A percentile compares a stretch with the other conserved stretches of the same genome.
phyloP scores from a whole-genome alignment of 345 rosid species.

The Erodium maritimum region DNA sequence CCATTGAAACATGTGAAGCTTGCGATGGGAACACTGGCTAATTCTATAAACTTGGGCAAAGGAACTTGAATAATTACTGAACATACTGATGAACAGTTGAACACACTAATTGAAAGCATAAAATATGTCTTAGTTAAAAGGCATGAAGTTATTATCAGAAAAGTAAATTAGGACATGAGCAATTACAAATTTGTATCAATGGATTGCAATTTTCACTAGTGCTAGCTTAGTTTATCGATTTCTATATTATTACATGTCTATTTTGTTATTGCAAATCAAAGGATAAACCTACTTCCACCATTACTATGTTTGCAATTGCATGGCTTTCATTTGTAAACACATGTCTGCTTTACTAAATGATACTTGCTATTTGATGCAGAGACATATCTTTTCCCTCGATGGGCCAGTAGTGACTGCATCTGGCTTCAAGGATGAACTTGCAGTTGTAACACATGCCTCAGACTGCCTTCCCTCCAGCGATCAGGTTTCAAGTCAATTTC shows the following conservation, averaged over 20 bases:
- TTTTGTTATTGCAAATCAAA: neutral
- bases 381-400: conserved; percentile 64
- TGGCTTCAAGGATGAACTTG: conserved; percentile 72
- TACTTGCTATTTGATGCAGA: conserved; percentile 34
- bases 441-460: conserved; percentile 68
- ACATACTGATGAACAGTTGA: no score
- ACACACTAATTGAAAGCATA: no score
- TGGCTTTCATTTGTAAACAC: neutral
- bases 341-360: neutral
- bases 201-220: neutral
- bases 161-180: no score
- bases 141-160: no score
- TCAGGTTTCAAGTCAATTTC: conserved; percentile 35
- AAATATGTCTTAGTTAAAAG: no score
- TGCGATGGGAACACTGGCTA: no score
- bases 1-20: no score
- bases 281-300: neutral
- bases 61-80: no score
- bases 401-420: conserved; percentile 83
- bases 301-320: neutral
- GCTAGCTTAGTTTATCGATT: neutral
- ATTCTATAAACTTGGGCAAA: no score
- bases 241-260: neutral
- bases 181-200: no score
- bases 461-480: conserved; percentile 74